Conservation (phyloP, 257 asterid species). For the Solanum rostratum region DNA sequence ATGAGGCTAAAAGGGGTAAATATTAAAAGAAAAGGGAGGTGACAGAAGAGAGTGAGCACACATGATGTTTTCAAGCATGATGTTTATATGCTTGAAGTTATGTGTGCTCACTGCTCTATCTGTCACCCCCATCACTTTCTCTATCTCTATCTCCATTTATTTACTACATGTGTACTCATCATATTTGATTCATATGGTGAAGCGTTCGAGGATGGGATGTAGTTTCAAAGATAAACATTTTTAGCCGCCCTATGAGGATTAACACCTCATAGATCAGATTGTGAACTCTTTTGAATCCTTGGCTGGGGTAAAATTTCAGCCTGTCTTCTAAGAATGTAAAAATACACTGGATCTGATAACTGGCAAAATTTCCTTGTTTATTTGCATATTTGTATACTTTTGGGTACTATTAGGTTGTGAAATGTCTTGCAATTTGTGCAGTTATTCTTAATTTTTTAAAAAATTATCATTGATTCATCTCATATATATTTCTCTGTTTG, state of each 20-base stretch:
- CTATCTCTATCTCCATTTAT: background rate
- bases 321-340: background rate
- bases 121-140: slow-evolving; percentile 50
- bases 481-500: background rate
- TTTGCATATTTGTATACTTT: background rate
- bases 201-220: background rate
- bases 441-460: background rate
- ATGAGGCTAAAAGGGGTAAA: slow-evolving; percentile 15
- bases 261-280: background rate
- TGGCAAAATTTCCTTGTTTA: background rate
- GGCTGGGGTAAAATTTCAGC: background rate
- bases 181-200: background rate
- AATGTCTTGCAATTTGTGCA: background rate
- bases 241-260: background rate
- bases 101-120: slow-evolving; percentile 81
- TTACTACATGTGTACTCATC: background rate
- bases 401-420: background rate
- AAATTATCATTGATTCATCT: background rate
- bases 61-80: slow-evolving; percentile 71
- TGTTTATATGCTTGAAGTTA: slow-evolving; percentile 46
- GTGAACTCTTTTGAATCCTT: background rate
- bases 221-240: too few relatives aligned
- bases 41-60: slow-evolving; percentile 54
- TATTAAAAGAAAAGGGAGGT: slow-evolving; percentile 21
- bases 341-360: background rate